These are phyloP conservation scores for Sarocladium oryzae DNA, from an alignment of 2,329 filamentous ascomycete species.

Conservation along the genomic window DNA sequence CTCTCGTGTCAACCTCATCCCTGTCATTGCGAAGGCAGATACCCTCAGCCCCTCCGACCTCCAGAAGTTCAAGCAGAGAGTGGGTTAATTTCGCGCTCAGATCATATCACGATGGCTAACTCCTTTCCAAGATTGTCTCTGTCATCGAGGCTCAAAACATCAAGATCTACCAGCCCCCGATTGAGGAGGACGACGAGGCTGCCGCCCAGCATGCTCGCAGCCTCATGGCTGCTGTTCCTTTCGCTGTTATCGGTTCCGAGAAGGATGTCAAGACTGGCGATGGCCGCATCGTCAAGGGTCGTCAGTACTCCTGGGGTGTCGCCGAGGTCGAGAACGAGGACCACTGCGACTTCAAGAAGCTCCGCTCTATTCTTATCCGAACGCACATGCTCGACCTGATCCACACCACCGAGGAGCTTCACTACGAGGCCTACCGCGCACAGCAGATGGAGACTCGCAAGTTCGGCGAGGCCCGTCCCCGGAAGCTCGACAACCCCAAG, in stretches of 20 bases:
- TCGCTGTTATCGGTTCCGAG: slow-evolving; percentile 97
- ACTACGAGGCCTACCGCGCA: slow-evolving; percentile 98
- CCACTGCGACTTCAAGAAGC: slow-evolving; percentile 99
- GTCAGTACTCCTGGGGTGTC: slow-evolving; percentile 98
- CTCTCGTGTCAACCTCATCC: slow-evolving; percentile 96
- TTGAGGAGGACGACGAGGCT: slow-evolving; percentile 97
- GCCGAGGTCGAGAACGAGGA: slow-evolving; percentile 99
- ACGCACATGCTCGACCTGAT: slow-evolving; percentile 99
- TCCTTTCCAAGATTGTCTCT: slow-evolving; percentile 64
- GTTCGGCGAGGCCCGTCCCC: slow-evolving; percentile 92
- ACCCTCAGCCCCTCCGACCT: slow-evolving; percentile 91
- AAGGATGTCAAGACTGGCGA: slow-evolving; percentile 98
- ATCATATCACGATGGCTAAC: too few species aligned
- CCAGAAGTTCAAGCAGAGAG: slow-evolving; percentile 89
- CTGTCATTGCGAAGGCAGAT: slow-evolving; percentile 97
- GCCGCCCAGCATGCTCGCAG: slow-evolving; percentile 91
- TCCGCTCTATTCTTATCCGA: slow-evolving; percentile 95
- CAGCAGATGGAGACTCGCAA: slow-evolving; percentile 99
- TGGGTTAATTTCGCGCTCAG: slow-evolving; percentile 46
- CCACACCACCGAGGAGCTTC: slow-evolving; percentile 97
- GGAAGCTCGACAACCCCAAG: slow-evolving; percentile 99
- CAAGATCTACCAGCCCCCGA: slow-evolving; percentile 97
- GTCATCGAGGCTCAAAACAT: slow-evolving; percentile 98
- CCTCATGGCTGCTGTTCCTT: slow-evolving; percentile 95
- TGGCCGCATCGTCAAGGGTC: slow-evolving; percentile 95